phyloP scores from a whole-genome alignment of 1,284 basidiomycete genomes.

The Cryptococcus sp. region DNA sequence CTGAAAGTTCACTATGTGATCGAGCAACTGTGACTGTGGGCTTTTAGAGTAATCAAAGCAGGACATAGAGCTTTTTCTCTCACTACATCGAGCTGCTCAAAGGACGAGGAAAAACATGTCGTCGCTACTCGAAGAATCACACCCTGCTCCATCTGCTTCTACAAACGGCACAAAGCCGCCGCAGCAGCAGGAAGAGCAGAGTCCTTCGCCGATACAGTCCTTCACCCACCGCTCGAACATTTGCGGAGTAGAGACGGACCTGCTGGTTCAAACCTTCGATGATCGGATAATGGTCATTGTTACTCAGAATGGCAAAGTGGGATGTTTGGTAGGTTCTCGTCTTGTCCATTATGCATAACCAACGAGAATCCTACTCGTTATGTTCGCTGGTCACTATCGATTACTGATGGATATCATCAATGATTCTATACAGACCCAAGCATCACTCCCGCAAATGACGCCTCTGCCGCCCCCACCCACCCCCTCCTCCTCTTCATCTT shows the following conservation, averaged over 20 bases:
- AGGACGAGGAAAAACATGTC: slow-evolving; percentile 21
- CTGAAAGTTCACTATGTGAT: neutral
- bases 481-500: slow-evolving; percentile 20
- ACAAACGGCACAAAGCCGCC: slow-evolving; percentile 1
- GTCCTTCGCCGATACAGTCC: slow-evolving; percentile 32
- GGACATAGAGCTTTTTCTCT: neutral
- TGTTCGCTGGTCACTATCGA: neutral
- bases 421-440: slow-evolving; percentile 67
- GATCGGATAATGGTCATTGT: slow-evolving; percentile 79
- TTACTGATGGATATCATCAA: neutral
- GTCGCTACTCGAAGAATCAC: slow-evolving; percentile 37
- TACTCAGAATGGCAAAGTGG: slow-evolving; percentile 82
- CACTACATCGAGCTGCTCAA: neutral
- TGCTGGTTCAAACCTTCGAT: slow-evolving; percentile 72
- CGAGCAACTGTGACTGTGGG: too few species aligned
- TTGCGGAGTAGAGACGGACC: slow-evolving; percentile 65
- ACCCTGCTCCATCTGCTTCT: slow-evolving; percentile 11
- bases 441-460: slow-evolving; percentile 67
- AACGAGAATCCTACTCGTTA: neutral
- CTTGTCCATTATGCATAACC: neutral
- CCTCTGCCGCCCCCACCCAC: slow-evolving; percentile 57
- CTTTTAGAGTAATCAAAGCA: too few species aligned
- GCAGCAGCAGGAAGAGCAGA: neutral
- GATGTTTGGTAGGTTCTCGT: slow-evolving; percentile 65
- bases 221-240: slow-evolving; percentile 58